Evolutionary conservation across 768 basidiomycete genomes (phyloP).

Genomic region (Lactifluus pinguis): DNA sequence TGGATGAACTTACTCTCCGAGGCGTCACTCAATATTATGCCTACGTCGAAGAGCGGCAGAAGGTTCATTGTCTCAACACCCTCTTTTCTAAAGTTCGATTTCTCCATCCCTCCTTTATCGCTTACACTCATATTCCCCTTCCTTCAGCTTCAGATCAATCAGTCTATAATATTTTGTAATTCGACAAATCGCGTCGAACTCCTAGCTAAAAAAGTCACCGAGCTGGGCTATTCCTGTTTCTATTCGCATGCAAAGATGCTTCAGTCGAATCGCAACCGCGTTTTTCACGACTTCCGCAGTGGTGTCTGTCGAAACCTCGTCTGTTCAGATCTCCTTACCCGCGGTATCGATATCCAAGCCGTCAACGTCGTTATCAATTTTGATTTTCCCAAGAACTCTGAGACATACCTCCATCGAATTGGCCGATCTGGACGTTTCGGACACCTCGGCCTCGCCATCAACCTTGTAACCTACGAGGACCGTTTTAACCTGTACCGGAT

Average conservation of each 20-base stretch:
- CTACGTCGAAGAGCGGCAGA: constrained; percentile 98
- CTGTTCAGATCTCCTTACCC: constrained; percentile 94
- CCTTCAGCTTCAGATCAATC: constrained; percentile 95
- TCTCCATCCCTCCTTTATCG: not conserved
- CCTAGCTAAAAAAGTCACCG: constrained; percentile 97
- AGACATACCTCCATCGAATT: constrained; percentile 97
- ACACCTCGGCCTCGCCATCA: constrained; percentile 94
- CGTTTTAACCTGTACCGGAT: constrained; percentile 96
- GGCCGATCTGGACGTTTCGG: constrained; percentile 97
- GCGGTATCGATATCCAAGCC: constrained; percentile 99
- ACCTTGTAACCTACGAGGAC: constrained; percentile 96
- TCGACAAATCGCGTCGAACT: constrained; percentile 99
- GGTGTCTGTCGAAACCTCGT: constrained; percentile 98
- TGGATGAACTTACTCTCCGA: constrained; percentile 97
- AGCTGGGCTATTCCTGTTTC: constrained; percentile 99
- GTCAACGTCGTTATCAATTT: constrained; percentile 99
- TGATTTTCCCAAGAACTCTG: constrained; percentile 98
- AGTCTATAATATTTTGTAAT: constrained; percentile 99
- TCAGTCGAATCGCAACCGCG: constrained; percentile 96
- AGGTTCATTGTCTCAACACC: constrained; percentile 99
- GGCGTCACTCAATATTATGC: constrained; percentile 99
- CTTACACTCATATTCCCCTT: constrained; percentile 4
- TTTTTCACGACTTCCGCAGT: constrained; percentile 99
- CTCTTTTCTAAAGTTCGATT: constrained; percentile 86
- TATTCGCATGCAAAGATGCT: constrained; percentile 99